Base-by-base conservation (phyloP, 179 eudicot species). In the Spergularia azorica region DNA sequence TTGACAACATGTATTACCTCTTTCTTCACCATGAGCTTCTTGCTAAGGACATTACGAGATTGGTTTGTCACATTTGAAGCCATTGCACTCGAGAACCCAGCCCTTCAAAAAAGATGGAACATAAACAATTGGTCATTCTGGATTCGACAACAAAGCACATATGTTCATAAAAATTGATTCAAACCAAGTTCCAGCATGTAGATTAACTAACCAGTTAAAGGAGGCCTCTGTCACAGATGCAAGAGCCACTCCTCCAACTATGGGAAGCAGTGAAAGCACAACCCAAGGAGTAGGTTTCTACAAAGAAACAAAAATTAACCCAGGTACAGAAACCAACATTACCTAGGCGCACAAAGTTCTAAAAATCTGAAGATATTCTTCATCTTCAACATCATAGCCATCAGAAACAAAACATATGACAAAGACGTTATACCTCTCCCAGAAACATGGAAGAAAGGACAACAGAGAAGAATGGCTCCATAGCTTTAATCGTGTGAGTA, bases 381-480 rank as follows among this genome's bases (percentile, higher is more conserved):
- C 5, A 20, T 54, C 13, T 6, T 54, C 43, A 72, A 60, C 56
- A 61, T 66, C 41, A 54, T 41, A 14, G 41, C 54, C 32, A 26
- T 48, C 8, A 16, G 66, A 48, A 63, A 57, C 6, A 41, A 12
- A 38, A 57, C 32, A 26, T 26, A 26, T 26, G 32, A 26, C 32
- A 26, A 26, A 26, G 32, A 26, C 32, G 32, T 14, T 75, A 36
- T 70, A 95, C 99, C 99, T 95, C 99, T 57, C 95, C 95, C 38
- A 95, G 77, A 77, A 95, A 95, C 86, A 88, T 77, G 69, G 90
- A 87, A 32, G 99, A 95, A 41, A 95, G 90, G 64, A 95, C 56
- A 81, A 93, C 99, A 55, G 99, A 89, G 86, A 95, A 95, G 80
- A 95, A 95, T 15, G 99, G 99, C 85, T 95, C 99, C 95, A 91